A percentile compares a stretch with the other conserved stretches of the same genome.
Conservation (phyloP, 2,329 filamentous ascomycete species). For the Aspergillus novofumigatus region DNA sequence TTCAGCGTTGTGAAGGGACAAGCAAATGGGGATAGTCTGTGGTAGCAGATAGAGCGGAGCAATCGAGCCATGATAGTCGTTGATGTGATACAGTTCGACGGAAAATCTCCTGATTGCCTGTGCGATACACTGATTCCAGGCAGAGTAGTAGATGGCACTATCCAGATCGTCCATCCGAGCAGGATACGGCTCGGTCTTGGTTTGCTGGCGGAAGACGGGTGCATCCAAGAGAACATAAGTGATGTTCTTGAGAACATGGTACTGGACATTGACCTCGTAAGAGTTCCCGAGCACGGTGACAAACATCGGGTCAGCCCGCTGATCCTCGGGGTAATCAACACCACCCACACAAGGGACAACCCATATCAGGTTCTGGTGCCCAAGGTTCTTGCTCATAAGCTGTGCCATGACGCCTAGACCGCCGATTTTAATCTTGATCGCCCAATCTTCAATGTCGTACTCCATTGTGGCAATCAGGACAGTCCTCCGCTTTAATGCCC, state of each 20-base stretch:
- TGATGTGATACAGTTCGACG: conserved; percentile 63
- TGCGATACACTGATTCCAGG: conserved; percentile 68
- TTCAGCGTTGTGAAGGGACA: conserved; percentile 66
- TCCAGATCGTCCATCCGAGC: conserved; percentile 66
- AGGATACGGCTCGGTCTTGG: conserved; percentile 60
- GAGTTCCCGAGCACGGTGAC: conserved; percentile 58
- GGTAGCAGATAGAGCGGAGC: conserved; percentile 64
- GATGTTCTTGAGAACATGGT: conserved; percentile 61
- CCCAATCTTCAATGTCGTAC: conserved; percentile 68
- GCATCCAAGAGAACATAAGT: conserved; percentile 66
- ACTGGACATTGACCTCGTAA: conserved; percentile 61
- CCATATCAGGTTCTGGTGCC: conserved; percentile 63
- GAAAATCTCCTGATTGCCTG: conserved; percentile 60
- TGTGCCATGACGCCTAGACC: conserved; percentile 68
- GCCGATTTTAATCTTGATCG: conserved; percentile 67
- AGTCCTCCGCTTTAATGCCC: conserved; percentile 44
- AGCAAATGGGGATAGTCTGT: conserved; percentile 56
- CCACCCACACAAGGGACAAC: conserved; percentile 61
- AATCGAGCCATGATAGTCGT: conserved; percentile 61
- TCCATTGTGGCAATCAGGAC: conserved; percentile 68
- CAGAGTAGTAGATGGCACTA: conserved; percentile 64
- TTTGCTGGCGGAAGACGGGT: conserved; percentile 62
- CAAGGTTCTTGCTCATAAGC: conserved; percentile 62
- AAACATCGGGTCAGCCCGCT: conserved; percentile 56
- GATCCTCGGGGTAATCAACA: conserved; percentile 60